Conservation (phyloP, 2,329 filamentous ascomycete species). For the Neofusicoccum kwambonambiense region DNA sequence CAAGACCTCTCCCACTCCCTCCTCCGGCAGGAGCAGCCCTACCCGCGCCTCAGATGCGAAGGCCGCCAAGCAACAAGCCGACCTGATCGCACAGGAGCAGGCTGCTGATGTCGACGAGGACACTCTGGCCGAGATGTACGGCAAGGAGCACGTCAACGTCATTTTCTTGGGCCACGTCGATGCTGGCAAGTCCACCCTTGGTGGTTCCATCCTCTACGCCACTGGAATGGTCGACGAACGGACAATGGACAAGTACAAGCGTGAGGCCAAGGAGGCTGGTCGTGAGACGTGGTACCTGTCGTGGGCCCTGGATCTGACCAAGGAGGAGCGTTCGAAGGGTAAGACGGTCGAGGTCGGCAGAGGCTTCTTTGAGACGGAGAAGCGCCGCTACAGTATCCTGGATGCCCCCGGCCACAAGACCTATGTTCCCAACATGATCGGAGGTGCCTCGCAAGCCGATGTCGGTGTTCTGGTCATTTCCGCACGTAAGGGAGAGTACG, state of each 20-base stretch:
- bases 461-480: conserved; percentile 93
- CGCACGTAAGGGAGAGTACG: conserved; percentile 96
- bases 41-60: conserved; percentile 53
- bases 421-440: conserved; percentile 98
- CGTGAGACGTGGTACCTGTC: conserved; percentile 99
- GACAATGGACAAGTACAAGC: conserved; percentile 97
- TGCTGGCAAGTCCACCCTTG: conserved; percentile 94
- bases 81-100: conserved; percentile 82
- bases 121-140: conserved; percentile 91
- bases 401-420: conserved; percentile 98
- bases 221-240: conserved; percentile 99
- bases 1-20: conserved; percentile 75
- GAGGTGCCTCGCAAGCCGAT: conserved; percentile 65
- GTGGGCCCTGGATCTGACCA: conserved; percentile 96
- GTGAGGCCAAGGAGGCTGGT: conserved; percentile 91
- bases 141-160: conserved; percentile 90
- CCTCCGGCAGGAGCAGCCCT: conserved; percentile 81
- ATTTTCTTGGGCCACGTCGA: conserved; percentile 99
- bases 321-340: conserved; percentile 92
- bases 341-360: conserved; percentile 98
- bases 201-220: conserved; percentile 86
- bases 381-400: conserved; percentile 91
- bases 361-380: conserved; percentile 95
- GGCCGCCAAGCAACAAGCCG: conserved; percentile 65
- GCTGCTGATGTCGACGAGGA: conserved; percentile 75